Percentiles rank a stretch among this genome's conserved stretches.
Conservation (phyloP, 352 stramenopile species). For the Phytophthora capsici region DNA sequence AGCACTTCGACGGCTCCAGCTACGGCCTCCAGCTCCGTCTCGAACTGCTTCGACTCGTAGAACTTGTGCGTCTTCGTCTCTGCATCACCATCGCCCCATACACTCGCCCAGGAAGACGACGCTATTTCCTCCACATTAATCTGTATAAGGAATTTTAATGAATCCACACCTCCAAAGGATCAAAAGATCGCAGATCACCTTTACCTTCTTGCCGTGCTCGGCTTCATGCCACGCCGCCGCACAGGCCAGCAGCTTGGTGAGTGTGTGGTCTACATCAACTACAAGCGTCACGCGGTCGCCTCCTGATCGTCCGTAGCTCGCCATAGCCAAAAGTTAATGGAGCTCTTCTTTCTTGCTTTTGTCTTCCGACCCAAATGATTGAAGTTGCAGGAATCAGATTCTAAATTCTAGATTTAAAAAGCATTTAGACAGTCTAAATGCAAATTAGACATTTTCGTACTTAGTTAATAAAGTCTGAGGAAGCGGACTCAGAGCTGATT, state of each 20-base stretch:
- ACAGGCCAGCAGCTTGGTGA: slow-evolving; percentile 54
- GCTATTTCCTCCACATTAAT: slow-evolving; percentile 26
- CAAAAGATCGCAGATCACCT: slow-evolving; percentile 5
- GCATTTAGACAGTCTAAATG: too few relatives aligned
- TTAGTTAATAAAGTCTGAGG: too few relatives aligned
- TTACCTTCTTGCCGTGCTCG: slow-evolving; percentile 46
- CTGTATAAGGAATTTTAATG: slow-evolving; percentile 14
- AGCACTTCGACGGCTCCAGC: slow-evolving; percentile 43
- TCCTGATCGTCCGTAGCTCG: slow-evolving; percentile 32
- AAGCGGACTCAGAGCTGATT: too few relatives aligned
- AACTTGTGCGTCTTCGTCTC: slow-evolving; percentile 52
- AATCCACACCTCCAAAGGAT: neutral
- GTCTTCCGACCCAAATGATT: slow-evolving; percentile 15
- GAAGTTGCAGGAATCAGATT: slow-evolving; percentile 25
- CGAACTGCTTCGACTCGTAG: slow-evolving; percentile 60
- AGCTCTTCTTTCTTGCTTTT: neutral
- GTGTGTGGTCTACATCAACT: slow-evolving; percentile 73
- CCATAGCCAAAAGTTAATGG: slow-evolving; percentile 11
- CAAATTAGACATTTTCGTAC: too few relatives aligned
- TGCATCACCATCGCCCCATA: slow-evolving; percentile 37
- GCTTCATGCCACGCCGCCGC: slow-evolving; percentile 62
- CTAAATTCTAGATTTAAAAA: too few relatives aligned
- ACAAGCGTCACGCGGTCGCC: slow-evolving; percentile 53
- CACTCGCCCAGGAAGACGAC: slow-evolving; percentile 37
- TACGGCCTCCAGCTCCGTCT: slow-evolving; percentile 40